These are phyloP conservation scores for Rutstroemia sp. DNA, from an alignment of 2,329 filamentous ascomycete species.

Conservation along the genomic window DNA sequence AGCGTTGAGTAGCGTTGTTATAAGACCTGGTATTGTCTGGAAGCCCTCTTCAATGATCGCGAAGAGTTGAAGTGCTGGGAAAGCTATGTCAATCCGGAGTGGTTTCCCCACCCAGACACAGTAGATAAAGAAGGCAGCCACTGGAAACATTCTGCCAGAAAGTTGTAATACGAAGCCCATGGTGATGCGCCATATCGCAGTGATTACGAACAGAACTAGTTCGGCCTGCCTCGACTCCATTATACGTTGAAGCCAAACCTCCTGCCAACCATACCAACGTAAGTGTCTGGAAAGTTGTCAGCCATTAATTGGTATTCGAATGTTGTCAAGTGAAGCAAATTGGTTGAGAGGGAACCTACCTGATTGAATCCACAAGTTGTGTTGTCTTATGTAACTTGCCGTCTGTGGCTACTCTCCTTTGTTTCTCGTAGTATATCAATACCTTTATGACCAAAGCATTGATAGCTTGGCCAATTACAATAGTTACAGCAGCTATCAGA, in stretches of 20 bases:
- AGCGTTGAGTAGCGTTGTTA: slow-evolving; percentile 73
- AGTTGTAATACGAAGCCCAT: slow-evolving; percentile 65
- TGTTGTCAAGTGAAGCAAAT: too few relatives aligned
- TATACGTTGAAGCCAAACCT: slow-evolving; percentile 63
- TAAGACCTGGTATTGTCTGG: slow-evolving; percentile 65
- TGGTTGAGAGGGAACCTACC: background rate
- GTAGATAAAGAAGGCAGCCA: slow-evolving; percentile 75
- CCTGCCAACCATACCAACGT: slow-evolving; percentile 61
- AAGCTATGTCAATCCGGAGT: slow-evolving; percentile 73
- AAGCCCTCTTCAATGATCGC: slow-evolving; percentile 65
- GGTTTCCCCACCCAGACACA: slow-evolving; percentile 61
- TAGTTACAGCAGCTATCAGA: slow-evolving; percentile 62
- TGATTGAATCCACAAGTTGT: slow-evolving; percentile 65
- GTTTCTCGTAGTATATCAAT: slow-evolving; percentile 61
- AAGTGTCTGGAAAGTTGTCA: slow-evolving; percentile 15
- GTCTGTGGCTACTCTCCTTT: slow-evolving; percentile 68
- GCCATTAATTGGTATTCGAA: too few relatives aligned
- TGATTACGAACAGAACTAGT: slow-evolving; percentile 55
- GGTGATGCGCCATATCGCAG: slow-evolving; percentile 51
- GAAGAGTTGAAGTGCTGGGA: slow-evolving; percentile 79
- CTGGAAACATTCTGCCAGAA: slow-evolving; percentile 68
- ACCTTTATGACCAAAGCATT: slow-evolving; percentile 62
- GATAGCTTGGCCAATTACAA: slow-evolving; percentile 59
- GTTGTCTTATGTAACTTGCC: slow-evolving; percentile 70
- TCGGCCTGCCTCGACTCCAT: slow-evolving; percentile 62